Conservation (phyloP, 129 eudicot species). For the carrot (Daucus carota) region DH1_v3.0 NC_030387.2:26986001-26986500, state of each 20-base stretch:
- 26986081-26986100: slow-evolving; percentile 50
- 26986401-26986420: background rate
- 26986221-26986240: slow-evolving; percentile 76
- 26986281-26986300: too few relatives aligned
- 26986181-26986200: slow-evolving; percentile 62
- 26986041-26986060: slow-evolving; percentile 69
- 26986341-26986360: too few relatives aligned
- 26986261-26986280: background rate
- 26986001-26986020: slow-evolving; percentile 65
- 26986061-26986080: slow-evolving; percentile 59
- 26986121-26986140: slow-evolving; percentile 34
- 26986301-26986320: background rate
- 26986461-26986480: background rate
- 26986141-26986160: slow-evolving; percentile 34
- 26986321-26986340: background rate
- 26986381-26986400: too few relatives aligned
- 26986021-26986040: slow-evolving; percentile 55
- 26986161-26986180: slow-evolving; percentile 43
- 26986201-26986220: slow-evolving; percentile 50
- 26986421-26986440: background rate
- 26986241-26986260: slow-evolving; percentile 4
- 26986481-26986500: too few relatives aligned
- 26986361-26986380: too few relatives aligned
- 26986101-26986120: slow-evolving; percentile 56
- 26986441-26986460: background rate